Evolutionary conservation across 1,284 basidiomycete species (phyloP).

Genomic region (Microbotryomycetes sp.): DNA sequence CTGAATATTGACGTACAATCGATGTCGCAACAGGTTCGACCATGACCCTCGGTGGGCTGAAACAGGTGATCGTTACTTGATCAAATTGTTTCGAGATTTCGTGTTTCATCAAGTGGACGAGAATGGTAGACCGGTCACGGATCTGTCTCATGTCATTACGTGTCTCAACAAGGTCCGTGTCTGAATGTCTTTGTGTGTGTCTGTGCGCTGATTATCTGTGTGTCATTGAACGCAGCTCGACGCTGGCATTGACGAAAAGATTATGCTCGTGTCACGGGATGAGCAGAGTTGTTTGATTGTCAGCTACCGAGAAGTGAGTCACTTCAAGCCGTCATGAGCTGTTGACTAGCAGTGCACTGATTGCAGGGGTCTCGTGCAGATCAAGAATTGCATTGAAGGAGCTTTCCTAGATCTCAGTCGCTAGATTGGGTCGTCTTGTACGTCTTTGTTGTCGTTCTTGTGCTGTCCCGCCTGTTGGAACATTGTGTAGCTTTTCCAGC

Average conservation of each 20-base stretch:
- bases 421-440: background rate
- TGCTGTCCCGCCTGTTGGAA: too few relatives aligned
- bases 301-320: conserved; percentile 68
- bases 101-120: conserved; percentile 97
- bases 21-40: conserved; percentile 58
- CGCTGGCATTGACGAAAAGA: conserved; percentile 81
- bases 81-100: conserved; percentile 97
- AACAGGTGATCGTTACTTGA: conserved; percentile 93
- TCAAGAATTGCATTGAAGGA: conserved; percentile 75
- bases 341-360: background rate
- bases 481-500: too few relatives aligned
- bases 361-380: conserved; percentile 28
- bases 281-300: conserved; percentile 96
- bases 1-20: background rate
- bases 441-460: too few relatives aligned
- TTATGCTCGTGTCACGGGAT: conserved; percentile 90
- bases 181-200: conserved; percentile 77
- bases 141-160: conserved; percentile 81
- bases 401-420: conserved; percentile 51
- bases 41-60: conserved; percentile 95
- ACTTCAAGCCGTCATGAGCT: background rate
- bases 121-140: conserved; percentile 79
- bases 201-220: conserved; percentile 90
- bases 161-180: conserved; percentile 75
- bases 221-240: conserved; percentile 79